Evolutionary conservation across 2,329 filamentous ascomycete genomes (phyloP).

Genomic region (Ophiostoma himal-ulmi): DNA sequence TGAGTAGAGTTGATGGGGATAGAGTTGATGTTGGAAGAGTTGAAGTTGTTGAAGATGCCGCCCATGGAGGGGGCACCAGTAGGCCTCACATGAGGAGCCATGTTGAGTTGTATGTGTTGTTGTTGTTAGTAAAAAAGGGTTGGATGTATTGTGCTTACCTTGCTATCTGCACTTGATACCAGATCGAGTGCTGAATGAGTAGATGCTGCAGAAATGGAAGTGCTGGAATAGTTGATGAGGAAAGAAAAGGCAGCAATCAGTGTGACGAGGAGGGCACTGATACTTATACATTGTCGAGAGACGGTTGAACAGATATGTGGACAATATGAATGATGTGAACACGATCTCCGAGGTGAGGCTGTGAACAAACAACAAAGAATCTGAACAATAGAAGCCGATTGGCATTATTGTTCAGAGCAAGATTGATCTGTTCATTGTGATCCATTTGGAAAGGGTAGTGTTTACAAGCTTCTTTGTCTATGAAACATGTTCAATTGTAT

Average conservation of each 20-base stretch:
- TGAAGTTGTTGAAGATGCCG: slow-evolving; percentile 6
- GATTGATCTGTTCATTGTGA: not conserved
- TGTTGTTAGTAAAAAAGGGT: not conserved
- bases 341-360: not conserved
- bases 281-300: not conserved
- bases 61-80: not conserved
- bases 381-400: not conserved
- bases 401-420: not conserved
- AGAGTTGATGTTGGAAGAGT: not conserved
- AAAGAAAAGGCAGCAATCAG: not conserved
- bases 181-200: not conserved
- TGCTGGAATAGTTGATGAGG: not conserved
- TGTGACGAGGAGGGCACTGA: not conserved
- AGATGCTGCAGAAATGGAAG: not conserved
- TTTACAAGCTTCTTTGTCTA: not conserved
- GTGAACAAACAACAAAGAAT: slow-evolving; percentile 1
- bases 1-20: not conserved
- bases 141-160: not conserved
- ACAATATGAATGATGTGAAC: not conserved
- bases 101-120: not conserved
- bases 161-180: not conserved
- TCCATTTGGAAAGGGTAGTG: not conserved
- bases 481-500: too few relatives aligned
- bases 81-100: not conserved
- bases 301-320: not conserved